Evolutionary conservation across 2,329 filamentous ascomycete species (phyloP), one percentile per base, ranked within the genome.

Genomic region (Fusarium liriodendri): DNA sequence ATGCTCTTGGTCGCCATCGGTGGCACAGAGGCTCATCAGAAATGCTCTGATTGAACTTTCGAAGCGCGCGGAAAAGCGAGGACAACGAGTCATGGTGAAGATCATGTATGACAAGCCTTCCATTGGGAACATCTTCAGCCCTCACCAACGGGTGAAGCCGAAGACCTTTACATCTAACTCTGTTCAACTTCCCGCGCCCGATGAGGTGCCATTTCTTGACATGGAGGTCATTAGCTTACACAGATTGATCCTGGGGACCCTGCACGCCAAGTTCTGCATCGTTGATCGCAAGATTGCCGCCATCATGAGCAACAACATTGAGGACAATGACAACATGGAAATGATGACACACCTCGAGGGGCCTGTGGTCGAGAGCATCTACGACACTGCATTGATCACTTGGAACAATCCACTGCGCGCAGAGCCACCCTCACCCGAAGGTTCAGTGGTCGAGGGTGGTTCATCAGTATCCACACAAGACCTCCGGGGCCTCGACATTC

Each of bases 331-430:
- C 75, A 96, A 96, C 73, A 69, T 95, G 64, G 94, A 96, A 81
- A 95, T 96, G 93, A 91, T 94, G 88, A 86, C 89, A 4, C 93
- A 94, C 64, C 79, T 95, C 0, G 93, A 95, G 82, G 94, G 94
- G 0, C 89, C 92, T 0, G 93, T 95, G 66, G 93, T 95, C 0
- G 92, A 95, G 76, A 90, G 90, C 2, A 82, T 95, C 27, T 95
- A 94, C 78, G 94, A 96, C 72, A 91, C 91, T 72, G 92, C 92
- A 1, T 80, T 95, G 42, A 86, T 95, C 9, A 92, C 91, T 0
- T 96, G 93, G 93, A 86, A 92, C 72, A 91, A 90, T 69, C 82
- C 83, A 1, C 78, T 94, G 1, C 62, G 66, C 8, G 76, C 75
- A 3, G 37, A 62, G 6, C 71, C 71, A 0, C 72, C 78, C 0